Base-by-base conservation (phyloP, 106 monocot genomes). In the Allium fistulosum region DNA sequence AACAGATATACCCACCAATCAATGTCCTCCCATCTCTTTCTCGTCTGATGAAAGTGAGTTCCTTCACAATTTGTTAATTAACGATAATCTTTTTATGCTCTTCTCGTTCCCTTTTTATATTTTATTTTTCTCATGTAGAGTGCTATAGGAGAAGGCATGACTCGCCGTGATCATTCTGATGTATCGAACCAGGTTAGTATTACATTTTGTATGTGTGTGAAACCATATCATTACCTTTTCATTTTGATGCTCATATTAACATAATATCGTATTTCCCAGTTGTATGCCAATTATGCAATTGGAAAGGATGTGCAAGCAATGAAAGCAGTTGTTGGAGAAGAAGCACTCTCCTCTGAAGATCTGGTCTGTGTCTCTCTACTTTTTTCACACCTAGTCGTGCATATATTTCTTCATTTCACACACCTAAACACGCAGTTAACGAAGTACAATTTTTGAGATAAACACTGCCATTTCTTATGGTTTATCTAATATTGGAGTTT, bases 61-160 rank as follows among this genome's bases (percentile, higher is more conserved):
- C 57, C 8, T 69, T 11, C 57, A 56, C 37, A 37, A 37, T 37
- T 37, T 1, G 2, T 37, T 37, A 37, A 5, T 37, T 37, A 37
- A 37, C 5, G 37, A 37, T 5, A 2, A 37, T 37, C 37, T 37
- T 37, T 37, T 5, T 37, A 37, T 37, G 37, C 37, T 37, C 2
- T 37, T 37, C 37, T 2, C 37, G 1, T 37, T 37, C 37, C 37
- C 2, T 2, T 22, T 37, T 37, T 37, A 37, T 37, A 37, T 37
- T 37, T 37, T 48, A 55, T 49, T 65, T 22, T 66, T 59, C 75
- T 10, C 11, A 68, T 78, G 69, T 66, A 97, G 96, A 97, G 96
- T 92, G 96, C 96, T 67, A 97, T 97, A 78, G 96, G 96, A 62
- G 96, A 97, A 69, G 96, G 96, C 17, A 97, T 97, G 96, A 97